Evolutionary conservation across 306 rosid species (phyloP).

Genomic region (Morella rubra): DNA sequence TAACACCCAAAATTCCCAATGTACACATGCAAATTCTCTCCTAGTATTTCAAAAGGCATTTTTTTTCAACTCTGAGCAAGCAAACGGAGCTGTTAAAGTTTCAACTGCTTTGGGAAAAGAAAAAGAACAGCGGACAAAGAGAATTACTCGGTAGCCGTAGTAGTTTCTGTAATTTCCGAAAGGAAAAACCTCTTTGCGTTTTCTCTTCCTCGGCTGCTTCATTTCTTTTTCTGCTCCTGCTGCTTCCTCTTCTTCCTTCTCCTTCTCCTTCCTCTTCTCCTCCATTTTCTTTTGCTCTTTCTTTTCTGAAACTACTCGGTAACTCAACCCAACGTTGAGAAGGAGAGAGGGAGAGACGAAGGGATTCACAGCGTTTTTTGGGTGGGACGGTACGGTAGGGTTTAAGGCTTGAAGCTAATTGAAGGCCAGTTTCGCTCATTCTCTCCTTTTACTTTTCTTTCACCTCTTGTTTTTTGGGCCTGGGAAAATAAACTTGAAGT

Average conservation of each 20-base stretch:
- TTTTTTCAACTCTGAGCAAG: not conserved
- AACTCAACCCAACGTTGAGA: not conserved
- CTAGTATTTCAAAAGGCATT: not conserved
- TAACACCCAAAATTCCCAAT: not conserved
- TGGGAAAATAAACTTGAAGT: too few species aligned
- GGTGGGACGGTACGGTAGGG: constrained; percentile 5
- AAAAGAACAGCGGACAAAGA: not conserved
- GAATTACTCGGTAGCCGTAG: constrained; percentile 83
- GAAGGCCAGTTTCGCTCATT: not conserved
- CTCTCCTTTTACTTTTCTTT: not conserved
- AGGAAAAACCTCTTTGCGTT: constrained; percentile 49
- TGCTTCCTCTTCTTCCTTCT: constrained; percentile 26
- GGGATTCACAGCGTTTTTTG: not conserved
- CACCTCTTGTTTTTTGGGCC: too few species aligned
- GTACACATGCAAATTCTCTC: not conserved
- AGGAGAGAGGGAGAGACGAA: not conserved
- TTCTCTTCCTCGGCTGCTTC: constrained; percentile 31
- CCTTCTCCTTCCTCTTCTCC: constrained; percentile 23
- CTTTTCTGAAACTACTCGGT: not conserved
- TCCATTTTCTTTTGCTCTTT: not conserved
- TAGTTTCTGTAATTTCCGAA: constrained; percentile 81
- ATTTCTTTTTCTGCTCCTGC: constrained; percentile 20
- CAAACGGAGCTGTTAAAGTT: too few species aligned
- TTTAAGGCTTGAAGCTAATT: not conserved
- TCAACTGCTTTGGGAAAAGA: not conserved